A percentile compares a stretch with the other conserved stretches of the same genome.
phyloP scores from a whole-genome alignment of 148 eudicot species.

The Rhododendron vialii region DNA sequence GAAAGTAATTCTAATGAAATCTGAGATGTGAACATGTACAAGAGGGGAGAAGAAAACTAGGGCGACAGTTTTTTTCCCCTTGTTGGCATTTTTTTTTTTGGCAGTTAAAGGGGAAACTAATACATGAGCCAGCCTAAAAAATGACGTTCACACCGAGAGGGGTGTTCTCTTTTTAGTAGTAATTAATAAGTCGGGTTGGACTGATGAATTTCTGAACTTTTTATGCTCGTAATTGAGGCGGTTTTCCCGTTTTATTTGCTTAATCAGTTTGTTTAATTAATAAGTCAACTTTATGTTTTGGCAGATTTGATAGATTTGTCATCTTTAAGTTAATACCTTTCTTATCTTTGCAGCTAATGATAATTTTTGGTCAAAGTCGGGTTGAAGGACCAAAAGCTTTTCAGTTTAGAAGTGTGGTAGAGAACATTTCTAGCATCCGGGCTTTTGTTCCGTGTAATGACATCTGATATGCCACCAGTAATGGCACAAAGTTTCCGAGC shows the following conservation, averaged over 20 bases:
- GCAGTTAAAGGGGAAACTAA: not conserved
- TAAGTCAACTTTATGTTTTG: not conserved
- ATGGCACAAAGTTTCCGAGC: conserved; percentile 67
- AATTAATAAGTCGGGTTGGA: not conserved
- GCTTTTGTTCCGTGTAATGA: conserved; percentile 32
- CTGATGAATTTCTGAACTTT: not conserved
- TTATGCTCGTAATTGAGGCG: not conserved
- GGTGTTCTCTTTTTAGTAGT: not conserved
- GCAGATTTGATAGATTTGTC: not conserved
- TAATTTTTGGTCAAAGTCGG: not conserved
- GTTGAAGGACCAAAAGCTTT: not conserved
- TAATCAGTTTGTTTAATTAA: conserved; percentile 2
- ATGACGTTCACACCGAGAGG: not conserved
- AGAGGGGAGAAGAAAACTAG: not conserved
- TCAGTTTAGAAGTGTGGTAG: not conserved
- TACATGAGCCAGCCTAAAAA: not conserved
- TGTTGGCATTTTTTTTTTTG: not conserved
- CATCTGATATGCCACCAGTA: conserved; percentile 49
- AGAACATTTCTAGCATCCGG: not conserved
- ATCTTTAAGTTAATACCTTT: not conserved
- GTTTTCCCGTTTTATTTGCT: not conserved
- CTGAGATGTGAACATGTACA: not conserved
- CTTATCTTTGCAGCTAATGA: conserved; percentile 8
- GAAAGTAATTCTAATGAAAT: not conserved
- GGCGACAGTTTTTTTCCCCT: not conserved